A percentile compares a stretch with the other conserved stretches of the same genome.
Evolutionary conservation across 192 early-diverging fungal species (phyloP).

Genomic region (Phycomyces nitens): DNA sequence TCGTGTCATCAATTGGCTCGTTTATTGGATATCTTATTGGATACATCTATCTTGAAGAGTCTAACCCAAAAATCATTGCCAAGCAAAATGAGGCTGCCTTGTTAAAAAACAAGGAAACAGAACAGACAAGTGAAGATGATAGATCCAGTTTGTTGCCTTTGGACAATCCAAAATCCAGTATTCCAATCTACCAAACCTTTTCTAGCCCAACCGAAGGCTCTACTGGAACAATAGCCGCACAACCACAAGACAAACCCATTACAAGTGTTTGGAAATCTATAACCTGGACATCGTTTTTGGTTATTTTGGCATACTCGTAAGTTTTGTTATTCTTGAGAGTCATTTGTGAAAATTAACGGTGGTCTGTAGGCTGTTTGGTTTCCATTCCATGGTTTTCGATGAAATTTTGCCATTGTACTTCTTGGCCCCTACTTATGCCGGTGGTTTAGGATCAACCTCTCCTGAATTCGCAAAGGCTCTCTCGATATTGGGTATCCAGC

Average conservation of each 20-base stretch:
- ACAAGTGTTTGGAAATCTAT: too few species aligned
- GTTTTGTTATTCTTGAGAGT: neutral
- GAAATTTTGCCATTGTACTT: slow-evolving; percentile 39
- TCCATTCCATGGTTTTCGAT: slow-evolving; percentile 51
- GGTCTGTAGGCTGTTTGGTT: slow-evolving; percentile 30
- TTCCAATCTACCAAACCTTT: too few species aligned
- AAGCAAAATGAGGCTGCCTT: slow-evolving; percentile 2
- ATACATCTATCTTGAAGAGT: slow-evolving; percentile 60
- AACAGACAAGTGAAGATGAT: too few species aligned
- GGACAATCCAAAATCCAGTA: neutral
- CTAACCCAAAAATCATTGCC: slow-evolving; percentile 32
- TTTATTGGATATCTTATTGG: slow-evolving; percentile 64
- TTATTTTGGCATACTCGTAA: slow-evolving; percentile 29
- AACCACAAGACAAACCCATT: too few species aligned
- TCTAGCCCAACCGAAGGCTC: slow-evolving; percentile 10
- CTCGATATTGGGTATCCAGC: slow-evolving; percentile 39
- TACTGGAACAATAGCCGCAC: too few species aligned
- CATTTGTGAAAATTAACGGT: neutral
- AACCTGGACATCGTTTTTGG: slow-evolving; percentile 3
- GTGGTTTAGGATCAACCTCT: slow-evolving; percentile 44
- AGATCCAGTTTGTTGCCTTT: neutral
- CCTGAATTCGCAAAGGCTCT: slow-evolving; percentile 41
- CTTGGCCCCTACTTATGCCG: slow-evolving; percentile 23
- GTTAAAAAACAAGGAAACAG: slow-evolving; percentile 4
- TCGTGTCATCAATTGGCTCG: slow-evolving; percentile 59